Evolutionary conservation across 805 yeast genomes (phyloP).

Genomic region (Ogataea ramenticola): DNA sequence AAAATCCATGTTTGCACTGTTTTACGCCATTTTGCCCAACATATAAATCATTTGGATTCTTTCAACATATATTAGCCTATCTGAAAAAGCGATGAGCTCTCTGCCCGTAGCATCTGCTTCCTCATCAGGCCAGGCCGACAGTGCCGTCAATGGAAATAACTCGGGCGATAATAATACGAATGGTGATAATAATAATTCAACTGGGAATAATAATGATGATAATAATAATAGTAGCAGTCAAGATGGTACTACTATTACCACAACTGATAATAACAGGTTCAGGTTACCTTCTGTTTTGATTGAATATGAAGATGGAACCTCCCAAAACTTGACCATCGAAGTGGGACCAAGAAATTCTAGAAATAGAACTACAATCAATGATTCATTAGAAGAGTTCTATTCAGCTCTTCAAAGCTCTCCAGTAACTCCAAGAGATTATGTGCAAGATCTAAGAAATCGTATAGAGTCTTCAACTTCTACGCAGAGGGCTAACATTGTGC

Average conservation of each 20-base stretch:
- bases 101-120: neutral
- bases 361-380: slow-evolving; percentile 1
- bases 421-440: neutral
- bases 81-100: neutral
- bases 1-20: no score
- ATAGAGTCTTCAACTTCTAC: neutral
- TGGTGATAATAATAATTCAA: no score
- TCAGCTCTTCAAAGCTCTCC: neutral
- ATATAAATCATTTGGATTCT: no score
- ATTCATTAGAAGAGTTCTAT: neutral
- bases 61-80: no score
- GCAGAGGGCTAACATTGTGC: neutral
- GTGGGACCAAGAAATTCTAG: slow-evolving; percentile 16
- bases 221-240: neutral
- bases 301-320: slow-evolving; percentile 22
- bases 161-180: neutral
- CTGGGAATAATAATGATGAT: neutral
- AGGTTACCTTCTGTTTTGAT: slow-evolving; percentile 24
- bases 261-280: slow-evolving; percentile 13
- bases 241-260: slow-evolving; percentile 3
- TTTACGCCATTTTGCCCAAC: no score
- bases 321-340: slow-evolving; percentile 23
- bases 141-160: neutral
- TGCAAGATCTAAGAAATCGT: neutral
- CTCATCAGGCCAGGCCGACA: neutral